phyloP scores from a whole-genome alignment of 2,329 filamentous ascomycete genomes.

The Pleoardoris graminearum region DNA sequence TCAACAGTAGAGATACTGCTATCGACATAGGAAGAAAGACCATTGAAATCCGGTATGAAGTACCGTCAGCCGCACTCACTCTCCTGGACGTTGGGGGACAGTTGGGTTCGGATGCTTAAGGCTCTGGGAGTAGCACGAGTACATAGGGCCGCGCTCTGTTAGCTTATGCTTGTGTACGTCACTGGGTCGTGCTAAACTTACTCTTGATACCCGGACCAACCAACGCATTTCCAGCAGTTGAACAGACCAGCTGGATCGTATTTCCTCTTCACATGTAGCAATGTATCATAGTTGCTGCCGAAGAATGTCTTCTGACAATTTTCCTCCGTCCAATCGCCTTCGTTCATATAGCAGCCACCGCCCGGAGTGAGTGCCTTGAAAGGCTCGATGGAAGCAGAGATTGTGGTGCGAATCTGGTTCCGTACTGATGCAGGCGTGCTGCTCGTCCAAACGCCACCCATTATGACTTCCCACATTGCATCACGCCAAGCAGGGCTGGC shows the following conservation, averaged over 20 bases:
- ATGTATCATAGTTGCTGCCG: slow-evolving; percentile 33
- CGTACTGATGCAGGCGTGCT: slow-evolving; percentile 20
- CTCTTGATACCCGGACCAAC: slow-evolving; percentile 42
- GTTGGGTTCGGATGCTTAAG: slow-evolving; percentile 23
- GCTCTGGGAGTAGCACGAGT: slow-evolving; percentile 35
- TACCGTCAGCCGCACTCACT: neutral
- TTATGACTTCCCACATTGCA: slow-evolving; percentile 41
- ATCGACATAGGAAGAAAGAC: neutral
- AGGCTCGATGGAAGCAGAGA: slow-evolving; percentile 34
- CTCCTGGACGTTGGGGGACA: slow-evolving; percentile 26
- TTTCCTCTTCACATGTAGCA: slow-evolving; percentile 33
- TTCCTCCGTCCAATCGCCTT: slow-evolving; percentile 42
- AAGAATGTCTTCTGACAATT: slow-evolving; percentile 43
- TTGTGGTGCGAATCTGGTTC: slow-evolving; percentile 34
- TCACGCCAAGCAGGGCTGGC: slow-evolving; percentile 39
- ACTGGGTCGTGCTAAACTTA: slow-evolving; percentile 19
- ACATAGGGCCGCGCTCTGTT: slow-evolving; percentile 26
- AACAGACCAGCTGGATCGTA: slow-evolving; percentile 40
- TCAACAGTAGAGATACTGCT: neutral
- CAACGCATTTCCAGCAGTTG: slow-evolving; percentile 45
- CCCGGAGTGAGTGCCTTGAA: slow-evolving; percentile 40
- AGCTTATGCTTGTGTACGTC: neutral
- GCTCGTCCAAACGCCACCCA: slow-evolving; percentile 37
- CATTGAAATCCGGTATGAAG: neutral
- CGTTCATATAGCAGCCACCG: slow-evolving; percentile 44